A percentile compares a stretch with the other conserved stretches of the same genome.
Evolutionary conservation across 2,329 filamentous ascomycete genomes (phyloP).

Genomic region (Fusarium floridanum): DNA sequence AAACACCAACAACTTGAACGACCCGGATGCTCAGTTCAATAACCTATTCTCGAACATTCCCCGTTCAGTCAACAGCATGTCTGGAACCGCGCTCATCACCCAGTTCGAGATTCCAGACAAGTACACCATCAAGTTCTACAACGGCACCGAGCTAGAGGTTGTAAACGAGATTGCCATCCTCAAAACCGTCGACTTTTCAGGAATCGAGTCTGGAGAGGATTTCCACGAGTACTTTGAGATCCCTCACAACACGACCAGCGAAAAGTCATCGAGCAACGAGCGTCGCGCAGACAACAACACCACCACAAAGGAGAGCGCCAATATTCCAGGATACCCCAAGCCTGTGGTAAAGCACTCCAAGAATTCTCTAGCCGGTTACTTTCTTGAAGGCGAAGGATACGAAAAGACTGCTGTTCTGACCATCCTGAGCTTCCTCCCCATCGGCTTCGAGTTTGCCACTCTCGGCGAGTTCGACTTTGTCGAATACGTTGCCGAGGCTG

Average conservation of each 20-base stretch:
- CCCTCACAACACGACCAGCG: slow-evolving; percentile 14
- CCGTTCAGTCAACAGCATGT: slow-evolving; percentile 17
- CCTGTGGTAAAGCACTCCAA: slow-evolving; percentile 33
- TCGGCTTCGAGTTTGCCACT: slow-evolving; percentile 12
- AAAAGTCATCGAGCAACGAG: slow-evolving; percentile 10
- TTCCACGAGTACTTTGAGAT: slow-evolving; percentile 39
- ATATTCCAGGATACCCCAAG: slow-evolving; percentile 26
- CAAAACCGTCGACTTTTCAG: slow-evolving; percentile 30
- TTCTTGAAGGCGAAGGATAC: slow-evolving; percentile 35
- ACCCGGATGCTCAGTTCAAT: slow-evolving; percentile 45
- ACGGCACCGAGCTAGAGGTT: slow-evolving; percentile 30
- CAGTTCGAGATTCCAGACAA: slow-evolving; percentile 43
- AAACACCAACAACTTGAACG: slow-evolving; percentile 30
- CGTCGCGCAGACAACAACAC: slow-evolving; percentile 11
- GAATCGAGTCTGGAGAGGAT: slow-evolving; percentile 39
- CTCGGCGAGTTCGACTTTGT: slow-evolving; percentile 11
- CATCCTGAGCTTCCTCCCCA: slow-evolving; percentile 42
- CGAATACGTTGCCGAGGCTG: slow-evolving; percentile 35
- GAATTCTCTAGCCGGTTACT: slow-evolving; percentile 32
- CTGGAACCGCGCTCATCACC: slow-evolving; percentile 16
- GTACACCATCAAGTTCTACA: slow-evolving; percentile 40
- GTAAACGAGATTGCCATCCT: slow-evolving; percentile 30
- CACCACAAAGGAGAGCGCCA: neutral
- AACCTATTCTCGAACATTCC: slow-evolving; percentile 33
- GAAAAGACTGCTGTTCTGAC: slow-evolving; percentile 41